Percentiles rank a stretch among this genome's conserved stretches.
These are phyloP conservation scores for Eucalyptus shirleyi DNA, from an alignment of 345 rosid species.

Conservation along the genomic window DNA sequence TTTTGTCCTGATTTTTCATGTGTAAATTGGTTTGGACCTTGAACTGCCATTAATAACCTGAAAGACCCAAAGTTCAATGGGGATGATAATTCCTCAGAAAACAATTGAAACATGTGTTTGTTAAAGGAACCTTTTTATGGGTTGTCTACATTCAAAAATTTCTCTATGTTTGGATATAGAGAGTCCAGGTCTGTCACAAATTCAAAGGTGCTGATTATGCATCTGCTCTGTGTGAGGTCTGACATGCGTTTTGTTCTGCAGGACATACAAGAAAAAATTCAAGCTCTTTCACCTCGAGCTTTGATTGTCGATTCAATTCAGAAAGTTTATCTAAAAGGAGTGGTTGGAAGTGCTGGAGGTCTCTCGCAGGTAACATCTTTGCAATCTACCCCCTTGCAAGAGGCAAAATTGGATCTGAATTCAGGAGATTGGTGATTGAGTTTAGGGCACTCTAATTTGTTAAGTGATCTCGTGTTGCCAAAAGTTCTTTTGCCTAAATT, in stretches of 20 bases:
- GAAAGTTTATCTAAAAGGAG: slow-evolving; percentile 66
- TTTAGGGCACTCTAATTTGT: not conserved
- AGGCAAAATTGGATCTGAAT: not conserved
- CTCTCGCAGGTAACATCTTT: slow-evolving; percentile 41
- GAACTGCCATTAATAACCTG: not conserved
- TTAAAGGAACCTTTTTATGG: not conserved
- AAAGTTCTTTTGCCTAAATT: not conserved
- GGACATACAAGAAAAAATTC: slow-evolving; percentile 65
- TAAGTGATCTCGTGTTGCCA: not conserved
- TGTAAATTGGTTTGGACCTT: not conserved
- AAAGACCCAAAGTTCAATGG: not conserved
- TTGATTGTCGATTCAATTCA: slow-evolving; percentile 84
- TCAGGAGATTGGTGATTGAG: not conserved
- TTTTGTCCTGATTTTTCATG: not conserved
- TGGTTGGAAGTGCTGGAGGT: slow-evolving; percentile 85
- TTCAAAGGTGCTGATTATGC: not conserved
- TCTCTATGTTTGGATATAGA: not conserved
- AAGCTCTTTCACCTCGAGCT: slow-evolving; percentile 55
- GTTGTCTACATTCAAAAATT: not conserved
- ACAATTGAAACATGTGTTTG: not conserved
- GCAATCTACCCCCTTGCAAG: not conserved
- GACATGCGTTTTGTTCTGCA: slow-evolving; percentile 11
- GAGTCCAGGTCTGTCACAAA: not conserved
- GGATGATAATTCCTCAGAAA: not conserved
- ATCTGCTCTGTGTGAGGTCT: not conserved